Conservation (phyloP, 495 filamentous ascomycete species). For the Aspergillus bertholletiae region DNA sequence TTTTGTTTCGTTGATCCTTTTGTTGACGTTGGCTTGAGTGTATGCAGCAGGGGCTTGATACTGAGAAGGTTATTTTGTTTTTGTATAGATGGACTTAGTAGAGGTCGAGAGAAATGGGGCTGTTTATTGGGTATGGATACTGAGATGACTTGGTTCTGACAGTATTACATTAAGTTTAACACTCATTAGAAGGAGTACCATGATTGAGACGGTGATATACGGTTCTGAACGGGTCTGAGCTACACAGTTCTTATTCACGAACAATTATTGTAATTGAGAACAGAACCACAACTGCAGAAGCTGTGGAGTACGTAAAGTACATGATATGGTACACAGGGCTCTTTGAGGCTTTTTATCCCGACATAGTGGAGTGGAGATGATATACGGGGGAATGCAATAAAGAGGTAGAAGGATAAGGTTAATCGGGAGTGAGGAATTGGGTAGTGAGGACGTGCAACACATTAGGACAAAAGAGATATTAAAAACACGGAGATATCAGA, state of each 20-base stretch:
- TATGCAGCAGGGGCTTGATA: too few relatives aligned
- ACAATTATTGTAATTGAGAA: constrained; percentile 15
- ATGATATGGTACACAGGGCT: constrained; percentile 29
- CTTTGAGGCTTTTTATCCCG: constrained; percentile 21
- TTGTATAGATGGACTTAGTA: too few relatives aligned
- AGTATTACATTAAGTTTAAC: too few relatives aligned
- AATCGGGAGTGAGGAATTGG: constrained; percentile 2
- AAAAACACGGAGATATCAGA: constrained; percentile 26
- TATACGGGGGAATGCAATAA: constrained; percentile 8
- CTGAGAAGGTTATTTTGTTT: too few relatives aligned
- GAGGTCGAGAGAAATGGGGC: too few relatives aligned
- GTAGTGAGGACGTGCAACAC: constrained; percentile 51
- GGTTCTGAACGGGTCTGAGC: not conserved
- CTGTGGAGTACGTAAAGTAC: constrained; percentile 15
- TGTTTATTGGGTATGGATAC: too few relatives aligned
- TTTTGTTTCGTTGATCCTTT: too few relatives aligned
- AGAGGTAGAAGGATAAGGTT: constrained; percentile 4
- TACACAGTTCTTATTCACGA: not conserved
- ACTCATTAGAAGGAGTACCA: not conserved
- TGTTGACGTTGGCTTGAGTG: too few relatives aligned
- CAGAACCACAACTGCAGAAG: constrained; percentile 1
- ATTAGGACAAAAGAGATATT: constrained; percentile 23
- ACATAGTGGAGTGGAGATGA: constrained; percentile 25
- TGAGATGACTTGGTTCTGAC: too few relatives aligned
- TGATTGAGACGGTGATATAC: not conserved